Percentiles rank a stretch among this genome's conserved stretches.
Conservation (phyloP, 768 basidiomycete species). For the Leccinum subtestaceum region DNA sequence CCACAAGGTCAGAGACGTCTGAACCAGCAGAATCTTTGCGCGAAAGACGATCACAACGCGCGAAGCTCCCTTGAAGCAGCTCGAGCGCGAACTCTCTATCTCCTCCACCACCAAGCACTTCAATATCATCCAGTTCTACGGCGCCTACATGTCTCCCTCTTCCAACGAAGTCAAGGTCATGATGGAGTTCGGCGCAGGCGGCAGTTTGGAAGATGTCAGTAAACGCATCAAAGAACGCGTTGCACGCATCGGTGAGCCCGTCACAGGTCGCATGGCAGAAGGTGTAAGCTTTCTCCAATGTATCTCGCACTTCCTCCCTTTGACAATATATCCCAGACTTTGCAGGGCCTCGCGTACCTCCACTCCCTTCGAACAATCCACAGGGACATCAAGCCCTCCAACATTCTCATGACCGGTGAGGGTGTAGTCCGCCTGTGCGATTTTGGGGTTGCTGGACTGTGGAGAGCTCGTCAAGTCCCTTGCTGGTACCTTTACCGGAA, state of each 20-base stretch:
- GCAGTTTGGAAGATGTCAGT: conserved; percentile 86
- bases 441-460: conserved; percentile 81
- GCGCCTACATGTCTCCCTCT: conserved; percentile 85
- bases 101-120: conserved; percentile 78
- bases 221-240: conserved; percentile 77
- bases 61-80: conserved; percentile 88
- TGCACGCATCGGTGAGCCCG: conserved; percentile 79
- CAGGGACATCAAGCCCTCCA: conserved; percentile 93
- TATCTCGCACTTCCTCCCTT: not conserved
- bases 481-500: conserved; percentile 96
- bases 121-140: conserved; percentile 91
- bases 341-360: conserved; percentile 92
- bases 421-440: conserved; percentile 92
- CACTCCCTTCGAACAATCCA: conserved; percentile 92
- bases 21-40: conserved; percentile 79
- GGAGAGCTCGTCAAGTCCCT: conserved; percentile 89
- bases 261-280: conserved; percentile 89
- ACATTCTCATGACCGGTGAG: conserved; percentile 84
- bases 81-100: conserved; percentile 89
- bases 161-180: conserved; percentile 92
- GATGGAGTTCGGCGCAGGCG: conserved; percentile 88
- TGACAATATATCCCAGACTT: conserved; percentile 46
- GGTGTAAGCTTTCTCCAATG: conserved; percentile 58
- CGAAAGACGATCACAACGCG: conserved; percentile 92
- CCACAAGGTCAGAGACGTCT: conserved; percentile 85